phyloP scores from a whole-genome alignment of 371 early-diverging fungal genomes.

The Apophysomyces trapeziformis region DNA sequence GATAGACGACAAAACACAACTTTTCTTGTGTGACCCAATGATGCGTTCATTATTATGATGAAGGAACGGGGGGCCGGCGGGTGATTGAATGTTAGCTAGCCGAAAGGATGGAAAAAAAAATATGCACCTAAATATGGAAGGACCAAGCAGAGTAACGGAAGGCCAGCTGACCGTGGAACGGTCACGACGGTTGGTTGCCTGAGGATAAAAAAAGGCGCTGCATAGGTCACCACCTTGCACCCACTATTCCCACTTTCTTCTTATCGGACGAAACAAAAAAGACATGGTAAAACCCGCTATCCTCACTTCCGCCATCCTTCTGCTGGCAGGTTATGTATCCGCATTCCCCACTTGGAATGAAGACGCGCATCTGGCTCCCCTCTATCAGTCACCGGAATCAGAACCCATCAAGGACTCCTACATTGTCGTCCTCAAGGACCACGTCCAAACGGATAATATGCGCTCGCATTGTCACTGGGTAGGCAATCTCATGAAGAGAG shows the following conservation, averaged over 20 bases:
- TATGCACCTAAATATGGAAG: no score
- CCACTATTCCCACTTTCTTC: background rate
- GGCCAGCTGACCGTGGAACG: no score
- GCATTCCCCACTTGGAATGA: constrained; percentile 19
- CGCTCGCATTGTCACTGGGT: constrained; percentile 42
- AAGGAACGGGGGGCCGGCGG: no score
- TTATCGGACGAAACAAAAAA: background rate
- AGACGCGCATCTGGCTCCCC: constrained; percentile 56
- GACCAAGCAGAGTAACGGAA: no score
- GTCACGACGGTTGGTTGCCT: no score
- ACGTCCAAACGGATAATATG: constrained; percentile 35
- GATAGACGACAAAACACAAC: no score
- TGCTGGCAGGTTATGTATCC: constrained; percentile 17
- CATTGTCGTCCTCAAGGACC: constrained; percentile 83
- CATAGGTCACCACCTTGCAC: background rate
- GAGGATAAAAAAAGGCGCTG: background rate
- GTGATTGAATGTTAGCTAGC: no score
- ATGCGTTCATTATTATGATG: no score
- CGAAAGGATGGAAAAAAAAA: no score
- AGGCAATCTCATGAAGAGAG: constrained; percentile 19
- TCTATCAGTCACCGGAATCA: constrained; percentile 64
- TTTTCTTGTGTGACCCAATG: no score
- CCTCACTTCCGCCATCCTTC: constrained; percentile 24
- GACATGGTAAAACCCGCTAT: constrained; percentile 12
- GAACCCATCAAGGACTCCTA: constrained; percentile 78